These are phyloP conservation scores for Massariosphaeria phaeospora DNA, from an alignment of 495 filamentous ascomycete genomes.

Conservation along the genomic window DNA sequence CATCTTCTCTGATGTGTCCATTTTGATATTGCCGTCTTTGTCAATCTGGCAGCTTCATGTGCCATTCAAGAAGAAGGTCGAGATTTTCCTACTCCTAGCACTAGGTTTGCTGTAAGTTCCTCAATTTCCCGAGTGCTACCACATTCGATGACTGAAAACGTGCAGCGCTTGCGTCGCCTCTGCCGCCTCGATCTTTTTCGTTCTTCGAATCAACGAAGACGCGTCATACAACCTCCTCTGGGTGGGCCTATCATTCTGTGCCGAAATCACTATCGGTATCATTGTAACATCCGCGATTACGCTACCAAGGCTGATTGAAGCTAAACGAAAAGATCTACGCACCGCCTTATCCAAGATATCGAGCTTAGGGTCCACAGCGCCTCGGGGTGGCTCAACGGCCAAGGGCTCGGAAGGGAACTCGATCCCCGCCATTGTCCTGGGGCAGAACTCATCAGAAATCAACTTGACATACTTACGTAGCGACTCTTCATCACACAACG, in stretches of 20 bases:
- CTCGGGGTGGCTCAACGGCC: too few relatives aligned
- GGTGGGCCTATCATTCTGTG: background rate
- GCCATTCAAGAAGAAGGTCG: slow-evolving; percentile 12
- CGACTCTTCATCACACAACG: too few relatives aligned
- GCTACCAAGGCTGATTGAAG: background rate
- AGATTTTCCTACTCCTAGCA: slow-evolving; percentile 6
- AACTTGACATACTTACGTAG: too few relatives aligned
- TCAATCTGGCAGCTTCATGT: slow-evolving; percentile 9
- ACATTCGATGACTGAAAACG: background rate
- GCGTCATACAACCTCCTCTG: background rate
- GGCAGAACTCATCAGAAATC: too few relatives aligned
- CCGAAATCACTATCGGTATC: background rate
- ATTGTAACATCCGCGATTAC: background rate
- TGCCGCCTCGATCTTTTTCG: too few relatives aligned
- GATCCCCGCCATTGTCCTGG: too few relatives aligned
- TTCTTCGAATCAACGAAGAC: background rate
- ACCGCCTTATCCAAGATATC: background rate
- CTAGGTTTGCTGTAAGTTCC: slow-evolving; percentile 14
- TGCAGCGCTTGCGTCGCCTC: background rate
- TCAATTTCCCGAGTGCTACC: too few relatives aligned
- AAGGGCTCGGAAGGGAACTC: too few relatives aligned
- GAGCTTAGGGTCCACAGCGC: too few relatives aligned
- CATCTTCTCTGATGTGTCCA: background rate
- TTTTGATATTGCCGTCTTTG: background rate
- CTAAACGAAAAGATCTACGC: background rate